Evolutionary conservation across 176 grass and related monocot genomes (phyloP), one percentile per base, ranked within the genome.

Genomic region (Oryza meridionalis): DNA sequence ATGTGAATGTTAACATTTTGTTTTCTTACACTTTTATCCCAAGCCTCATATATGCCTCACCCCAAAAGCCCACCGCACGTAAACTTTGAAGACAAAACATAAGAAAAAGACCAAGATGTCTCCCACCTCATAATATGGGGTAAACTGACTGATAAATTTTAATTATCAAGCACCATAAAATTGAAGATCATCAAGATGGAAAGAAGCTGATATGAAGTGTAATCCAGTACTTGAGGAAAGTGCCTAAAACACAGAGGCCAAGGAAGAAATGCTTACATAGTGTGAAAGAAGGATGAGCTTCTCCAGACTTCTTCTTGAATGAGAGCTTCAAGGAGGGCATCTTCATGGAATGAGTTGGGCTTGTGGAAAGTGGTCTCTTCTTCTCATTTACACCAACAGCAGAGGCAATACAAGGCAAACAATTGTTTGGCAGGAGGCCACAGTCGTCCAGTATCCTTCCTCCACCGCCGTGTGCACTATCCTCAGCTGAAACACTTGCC

Each of bases 271-370:
- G 84, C 97, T 94, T 84, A 99, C 97, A 72, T 32, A 89, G 83
- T 80, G 88, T 50, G 67, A 87, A 84, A 49, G 91, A 88, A 43
- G 90, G 32, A 88, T 96, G 91, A 15, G 82, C 84, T 89, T 99
- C 97, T 40, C 89, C 91, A 13, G 89, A 83, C 80, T 92, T 99
- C 81, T 87, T 84, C 86, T 96, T 99, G 84, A 99, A 99, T 7
- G 97, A 90, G 69, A 99, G 86, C 88, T 94, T 96, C 83, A 99
- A 78, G 27, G 93, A 89, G 42, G 93, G 87, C 77, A 96, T 90
- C 88, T 93, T 95, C 77, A 88, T 91, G 37, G 92, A 94, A 76
- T 91, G 92, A 55, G 90, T 90, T 3, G 92, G 90, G 50, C 94
- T 97, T 1, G 88, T 89, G 70, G 86, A 84, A 67, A 94, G 67